Evolutionary conservation across 208 protist species (phyloP), one percentile per base, ranked within the genome.

Genomic region (Acanthamoeba polyphaga): DNA sequence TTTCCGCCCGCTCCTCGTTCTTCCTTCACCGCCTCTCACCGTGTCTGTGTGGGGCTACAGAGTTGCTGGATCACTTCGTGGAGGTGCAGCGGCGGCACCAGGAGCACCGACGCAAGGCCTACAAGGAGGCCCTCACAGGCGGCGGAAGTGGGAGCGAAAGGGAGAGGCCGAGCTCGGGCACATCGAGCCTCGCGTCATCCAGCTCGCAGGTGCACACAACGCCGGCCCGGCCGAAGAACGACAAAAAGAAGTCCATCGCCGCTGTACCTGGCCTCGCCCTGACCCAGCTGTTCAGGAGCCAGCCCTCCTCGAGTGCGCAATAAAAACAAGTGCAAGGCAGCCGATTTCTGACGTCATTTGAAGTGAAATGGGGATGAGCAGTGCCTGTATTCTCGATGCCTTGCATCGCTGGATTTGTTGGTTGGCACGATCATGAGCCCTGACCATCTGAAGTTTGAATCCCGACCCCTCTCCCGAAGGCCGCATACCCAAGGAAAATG

Each of bases 71-170:
- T n/a, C 82, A 89, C 22, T 89, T 89, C 32, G 55, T 66, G 27
- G 55, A 89, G 38, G 82, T 89, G 51, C 82, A 89, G 53, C n/a
- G 55, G 82, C 49, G 49, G 46, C 82, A 89, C 82, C 82, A 89
- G 53, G 82, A 58, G n/a, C 82, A 89, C 55, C 82, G 55, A 66
- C 82, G 82, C 32, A 58, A 89, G 82, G 82, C 82, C 82, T 68
- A 89, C 82, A 89, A 89, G 51, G 82, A 89, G 51, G 72, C 72
- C 22, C 72, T 82, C 29, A 51, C 38, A 3, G 72, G 72, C 9
- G 29, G 72, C 32, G 38, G 38, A 5, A 53, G 72, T 7, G 38
- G 22, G 19, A 53, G 13, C 13, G 19, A 53, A 53, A 27, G 72
- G 29, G 72, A 43, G 38, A 43, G 58, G 58, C 0, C 19, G 58